These are phyloP conservation scores for Flaveria trinervia DNA, from an alignment of 129 eudicot species.

Conservation along the genomic window DNA sequence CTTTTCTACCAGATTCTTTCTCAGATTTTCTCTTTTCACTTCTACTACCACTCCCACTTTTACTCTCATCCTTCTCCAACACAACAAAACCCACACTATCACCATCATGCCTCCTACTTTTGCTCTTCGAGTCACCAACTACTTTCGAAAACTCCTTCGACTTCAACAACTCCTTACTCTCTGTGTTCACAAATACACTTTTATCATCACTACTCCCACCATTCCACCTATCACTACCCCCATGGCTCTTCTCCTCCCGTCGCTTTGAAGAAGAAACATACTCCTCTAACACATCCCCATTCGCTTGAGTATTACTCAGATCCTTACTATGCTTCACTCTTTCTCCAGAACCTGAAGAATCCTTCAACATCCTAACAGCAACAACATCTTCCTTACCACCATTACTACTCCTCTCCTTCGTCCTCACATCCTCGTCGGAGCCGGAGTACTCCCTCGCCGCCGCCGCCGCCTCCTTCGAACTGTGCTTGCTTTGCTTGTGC, in stretches of 20 bases:
- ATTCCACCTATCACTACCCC: conserved; percentile 78
- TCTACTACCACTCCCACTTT: conserved; percentile 50
- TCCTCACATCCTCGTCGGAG: conserved; percentile 72
- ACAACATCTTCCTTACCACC: conserved; percentile 54
- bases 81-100: conserved; percentile 33
- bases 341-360: conserved; percentile 53
- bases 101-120: conserved; percentile 58
- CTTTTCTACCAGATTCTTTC: conserved; percentile 65
- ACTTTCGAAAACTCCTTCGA: conserved; percentile 43
- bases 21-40: conserved; percentile 63
- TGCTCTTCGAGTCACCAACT: conserved; percentile 53
- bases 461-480: conserved; percentile 48
- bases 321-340: conserved; percentile 60
- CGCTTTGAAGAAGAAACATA: conserved; percentile 52
- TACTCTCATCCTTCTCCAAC: conserved; percentile 53
- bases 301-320: conserved; percentile 44
- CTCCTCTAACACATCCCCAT: conserved; percentile 58
- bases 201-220: conserved; percentile 62
- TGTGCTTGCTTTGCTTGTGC: conserved; percentile 85
- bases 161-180: conserved; percentile 40
- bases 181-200: conserved; percentile 33
- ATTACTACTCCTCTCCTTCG: conserved; percentile 48
- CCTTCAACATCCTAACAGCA: conserved; percentile 49
- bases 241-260: conserved; percentile 57
- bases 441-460: conserved; percentile 55